Percentiles rank a stretch among this genome's conserved stretches.
These are phyloP conservation scores for Lineolata rhizophorae DNA, from an alignment of 495 filamentous ascomycete genomes.

Conservation along the genomic window DNA sequence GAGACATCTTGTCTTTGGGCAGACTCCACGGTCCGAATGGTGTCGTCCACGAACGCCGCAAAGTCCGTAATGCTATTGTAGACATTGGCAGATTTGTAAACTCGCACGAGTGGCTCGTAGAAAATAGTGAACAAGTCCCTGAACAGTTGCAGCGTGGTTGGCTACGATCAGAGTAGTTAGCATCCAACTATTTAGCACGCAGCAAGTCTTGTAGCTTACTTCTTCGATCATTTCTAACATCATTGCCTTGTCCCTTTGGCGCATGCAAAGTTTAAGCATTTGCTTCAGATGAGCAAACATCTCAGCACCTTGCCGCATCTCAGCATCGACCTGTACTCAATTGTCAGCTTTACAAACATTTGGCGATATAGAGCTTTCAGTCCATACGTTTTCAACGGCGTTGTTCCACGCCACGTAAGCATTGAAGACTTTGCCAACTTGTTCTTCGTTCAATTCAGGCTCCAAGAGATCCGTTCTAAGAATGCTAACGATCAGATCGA, in stretches of 20 bases:
- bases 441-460: slow-evolving; percentile 43
- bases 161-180: slow-evolving; percentile 15
- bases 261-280: slow-evolving; percentile 72
- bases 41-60: slow-evolving; percentile 75
- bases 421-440: slow-evolving; percentile 72
- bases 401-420: slow-evolving; percentile 93
- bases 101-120: slow-evolving; percentile 87
- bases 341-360: slow-evolving; percentile 5
- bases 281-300: slow-evolving; percentile 91
- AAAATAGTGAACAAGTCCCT: slow-evolving; percentile 96
- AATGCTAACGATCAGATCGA: slow-evolving; percentile 70
- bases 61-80: slow-evolving; percentile 95
- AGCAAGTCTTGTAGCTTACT: slow-evolving; percentile 9
- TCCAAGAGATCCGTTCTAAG: slow-evolving; percentile 49
- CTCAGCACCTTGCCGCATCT: slow-evolving; percentile 69
- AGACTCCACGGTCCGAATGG: slow-evolving; percentile 69
- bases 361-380: too few species aligned
- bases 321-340: slow-evolving; percentile 33
- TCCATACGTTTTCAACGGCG: slow-evolving; percentile 61
- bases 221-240: slow-evolving; percentile 94
- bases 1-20: slow-evolving; percentile 81
- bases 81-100: slow-evolving; percentile 97
- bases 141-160: slow-evolving; percentile 79
- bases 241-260: slow-evolving; percentile 89
- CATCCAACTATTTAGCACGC: neutral